These are phyloP conservation scores for Zea mays DNA, from an alignment of 176 grass and related monocot species.

Conservation along the genomic window DNA sequence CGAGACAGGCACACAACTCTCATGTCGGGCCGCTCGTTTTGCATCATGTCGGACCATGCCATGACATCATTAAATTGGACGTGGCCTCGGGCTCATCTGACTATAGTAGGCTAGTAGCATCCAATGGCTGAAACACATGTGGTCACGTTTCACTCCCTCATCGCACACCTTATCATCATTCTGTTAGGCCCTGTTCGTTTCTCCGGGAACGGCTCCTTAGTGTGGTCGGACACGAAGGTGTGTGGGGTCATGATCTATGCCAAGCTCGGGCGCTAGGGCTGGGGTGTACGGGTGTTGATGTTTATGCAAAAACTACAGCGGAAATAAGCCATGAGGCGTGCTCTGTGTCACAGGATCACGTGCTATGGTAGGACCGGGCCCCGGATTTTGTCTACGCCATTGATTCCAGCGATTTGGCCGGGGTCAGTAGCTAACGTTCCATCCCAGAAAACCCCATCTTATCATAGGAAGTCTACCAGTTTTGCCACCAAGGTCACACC, in stretches of 20 bases:
- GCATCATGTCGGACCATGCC: too few species aligned
- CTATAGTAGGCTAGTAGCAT: not conserved
- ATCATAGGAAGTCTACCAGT: not conserved
- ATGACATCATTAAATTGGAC: too few species aligned
- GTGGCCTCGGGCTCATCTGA: too few species aligned
- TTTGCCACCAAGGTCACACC: not conserved
- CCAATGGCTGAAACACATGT: not conserved
- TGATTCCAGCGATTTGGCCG: constrained; percentile 2
- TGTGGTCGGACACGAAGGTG: not conserved
- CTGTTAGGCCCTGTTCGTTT: not conserved
- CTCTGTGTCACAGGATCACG: not conserved
- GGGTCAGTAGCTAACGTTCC: not conserved
- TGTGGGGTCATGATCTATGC: not conserved
- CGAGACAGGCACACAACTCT: too few species aligned
- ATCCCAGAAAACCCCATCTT: not conserved
- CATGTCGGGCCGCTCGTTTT: too few species aligned
- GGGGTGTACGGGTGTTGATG: not conserved
- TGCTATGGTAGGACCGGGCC: not conserved
- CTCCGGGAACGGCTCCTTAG: too few species aligned
- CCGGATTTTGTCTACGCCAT: not conserved
- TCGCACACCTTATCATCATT: not conserved
- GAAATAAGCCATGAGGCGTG: not conserved
- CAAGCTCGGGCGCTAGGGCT: not conserved
- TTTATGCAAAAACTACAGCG: not conserved
- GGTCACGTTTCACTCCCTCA: not conserved